Percentiles rank a stretch among this genome's conserved stretches.
Evolutionary conservation across 768 basidiomycete genomes (phyloP).

Genomic region (Auricularia heimuer): DNA sequence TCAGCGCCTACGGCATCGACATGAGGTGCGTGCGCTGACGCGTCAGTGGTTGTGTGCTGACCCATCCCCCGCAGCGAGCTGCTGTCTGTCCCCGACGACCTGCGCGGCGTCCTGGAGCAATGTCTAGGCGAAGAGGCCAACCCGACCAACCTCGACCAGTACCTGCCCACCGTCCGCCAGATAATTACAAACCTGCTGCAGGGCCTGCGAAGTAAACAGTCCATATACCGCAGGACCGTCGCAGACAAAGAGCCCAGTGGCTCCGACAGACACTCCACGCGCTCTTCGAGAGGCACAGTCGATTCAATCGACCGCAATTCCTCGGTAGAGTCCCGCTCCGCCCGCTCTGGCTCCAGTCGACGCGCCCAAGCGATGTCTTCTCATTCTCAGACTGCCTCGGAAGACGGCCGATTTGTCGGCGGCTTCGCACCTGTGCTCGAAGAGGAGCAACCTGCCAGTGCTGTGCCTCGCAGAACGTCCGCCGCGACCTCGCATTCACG

Average conservation of each 20-base stretch:
- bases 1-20: conserved; percentile 72
- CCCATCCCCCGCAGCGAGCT: conserved; percentile 56
- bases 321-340: not conserved
- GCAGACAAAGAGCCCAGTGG: conserved; percentile 48
- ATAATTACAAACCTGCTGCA: conserved; percentile 92
- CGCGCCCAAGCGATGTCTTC: not conserved
- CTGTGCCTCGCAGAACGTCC: conserved; percentile 1
- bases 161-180: conserved; percentile 80
- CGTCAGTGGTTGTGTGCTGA: not conserved
- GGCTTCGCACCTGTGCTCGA: conserved; percentile 31
- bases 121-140: conserved; percentile 88
- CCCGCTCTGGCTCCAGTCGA: conserved; percentile 2
- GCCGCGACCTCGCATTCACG: conserved; percentile 7
- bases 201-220: conserved; percentile 88
- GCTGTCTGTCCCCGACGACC: conserved; percentile 75
- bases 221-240: conserved; percentile 68
- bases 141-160: conserved; percentile 73
- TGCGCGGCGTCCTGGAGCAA: conserved; percentile 80
- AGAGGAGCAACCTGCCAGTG: conserved; percentile 7
- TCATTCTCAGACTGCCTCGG: not conserved
- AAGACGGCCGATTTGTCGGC: conserved; percentile 39
- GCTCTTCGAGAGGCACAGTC: not conserved
- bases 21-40: conserved; percentile 62
- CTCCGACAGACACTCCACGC: conserved; percentile 27
- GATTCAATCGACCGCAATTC: not conserved